A percentile compares a stretch with the other conserved stretches of the same genome.
Conservation (phyloP, 2,329 filamentous ascomycete genomes). For the Hypoxylon sp. region DNA sequence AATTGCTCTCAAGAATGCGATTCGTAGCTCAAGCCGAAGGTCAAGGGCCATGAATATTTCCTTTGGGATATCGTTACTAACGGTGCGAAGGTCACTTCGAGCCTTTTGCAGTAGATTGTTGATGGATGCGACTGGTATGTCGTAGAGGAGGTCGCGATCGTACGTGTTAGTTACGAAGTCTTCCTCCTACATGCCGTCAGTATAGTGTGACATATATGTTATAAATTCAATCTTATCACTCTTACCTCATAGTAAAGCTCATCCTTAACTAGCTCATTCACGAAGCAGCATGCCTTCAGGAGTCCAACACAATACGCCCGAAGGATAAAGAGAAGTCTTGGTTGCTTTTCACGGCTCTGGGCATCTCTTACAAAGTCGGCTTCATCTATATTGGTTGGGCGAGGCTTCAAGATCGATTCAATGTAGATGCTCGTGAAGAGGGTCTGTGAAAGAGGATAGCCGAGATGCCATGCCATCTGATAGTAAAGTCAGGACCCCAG, state of each 20-base stretch:
- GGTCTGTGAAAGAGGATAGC: slow-evolving; percentile 95
- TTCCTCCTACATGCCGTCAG: slow-evolving; percentile 76
- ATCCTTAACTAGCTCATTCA: slow-evolving; percentile 81
- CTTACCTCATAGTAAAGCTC: slow-evolving; percentile 91
- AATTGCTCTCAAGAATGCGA: slow-evolving; percentile 71
- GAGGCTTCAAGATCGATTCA: slow-evolving; percentile 82
- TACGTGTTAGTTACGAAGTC: slow-evolving; percentile 96
- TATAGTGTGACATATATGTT: background rate
- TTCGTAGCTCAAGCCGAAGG: slow-evolving; percentile 76
- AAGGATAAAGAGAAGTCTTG: slow-evolving; percentile 74
- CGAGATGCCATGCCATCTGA: slow-evolving; percentile 95
- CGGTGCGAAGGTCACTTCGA: slow-evolving; percentile 56
- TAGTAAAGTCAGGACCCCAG: slow-evolving; percentile 20
- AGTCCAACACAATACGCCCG: slow-evolving; percentile 89
- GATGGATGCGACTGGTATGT: slow-evolving; percentile 71
- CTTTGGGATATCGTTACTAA: slow-evolving; percentile 47
- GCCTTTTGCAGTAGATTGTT: slow-evolving; percentile 64
- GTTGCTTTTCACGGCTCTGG: slow-evolving; percentile 51
- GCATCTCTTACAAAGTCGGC: slow-evolving; percentile 71
- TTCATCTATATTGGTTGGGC: slow-evolving; percentile 73
- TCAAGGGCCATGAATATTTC: slow-evolving; percentile 70
- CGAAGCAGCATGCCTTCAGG: slow-evolving; percentile 84
- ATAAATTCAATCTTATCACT: background rate
- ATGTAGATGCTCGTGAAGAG: slow-evolving; percentile 94
- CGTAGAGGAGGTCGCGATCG: slow-evolving; percentile 80